Base-by-base conservation (phyloP, 1,284 basidiomycete genomes). In the Takashimella koratensis region DNA sequence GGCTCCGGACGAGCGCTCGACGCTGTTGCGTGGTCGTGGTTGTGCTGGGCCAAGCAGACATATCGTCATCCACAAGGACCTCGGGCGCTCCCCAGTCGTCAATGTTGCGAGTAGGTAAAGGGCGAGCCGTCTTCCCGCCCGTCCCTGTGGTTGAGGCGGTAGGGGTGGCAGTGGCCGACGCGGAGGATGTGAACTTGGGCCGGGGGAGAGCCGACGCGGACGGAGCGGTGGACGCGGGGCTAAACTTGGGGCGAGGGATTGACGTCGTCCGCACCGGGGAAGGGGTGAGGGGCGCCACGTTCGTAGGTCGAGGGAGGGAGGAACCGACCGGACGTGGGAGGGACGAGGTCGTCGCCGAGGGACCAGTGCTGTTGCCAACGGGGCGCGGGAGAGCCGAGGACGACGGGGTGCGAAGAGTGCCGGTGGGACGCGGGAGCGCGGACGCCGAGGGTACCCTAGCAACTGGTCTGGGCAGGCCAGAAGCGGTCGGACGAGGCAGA, bases 1-100 rank as follows among this genome's bases (percentile, higher is more conserved):
- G 22, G 45, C 65, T 4, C 47, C 65, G 42, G 62, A 67, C 30
- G 30, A 36, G 30, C 10, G 30, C 30, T 36, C 16, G 30, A 36
- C 30, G 30, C 16, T 8, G 10, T 36, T 36, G 8, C 8, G 30
- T 36, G 8, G 30, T 8, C 30, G 30, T 49, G 4, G 47, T n/a
- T 64, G 62, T 47, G 64, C 64, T 46, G 56, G 57, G 2, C 19
- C 48, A 3, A 44, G 21, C 2, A 20, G 48, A 16, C 53, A 49
- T 24, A 42, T 59, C 59, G 45, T 66, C 63, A 45, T 68, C 66
- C 45, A 62, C 54, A 13, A 70, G 57, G 19, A 70, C 58, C 49
- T 70, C 67, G 11, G 67, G 67, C 24, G 61, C 61, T n/a, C 68
- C 68, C 68, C 68, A 71, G 24, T 62, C 66, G 13, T 59, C 56